Base-by-base conservation (phyloP, 208 protist genomes). In the Acanthamoeba rhysodes region DNA sequence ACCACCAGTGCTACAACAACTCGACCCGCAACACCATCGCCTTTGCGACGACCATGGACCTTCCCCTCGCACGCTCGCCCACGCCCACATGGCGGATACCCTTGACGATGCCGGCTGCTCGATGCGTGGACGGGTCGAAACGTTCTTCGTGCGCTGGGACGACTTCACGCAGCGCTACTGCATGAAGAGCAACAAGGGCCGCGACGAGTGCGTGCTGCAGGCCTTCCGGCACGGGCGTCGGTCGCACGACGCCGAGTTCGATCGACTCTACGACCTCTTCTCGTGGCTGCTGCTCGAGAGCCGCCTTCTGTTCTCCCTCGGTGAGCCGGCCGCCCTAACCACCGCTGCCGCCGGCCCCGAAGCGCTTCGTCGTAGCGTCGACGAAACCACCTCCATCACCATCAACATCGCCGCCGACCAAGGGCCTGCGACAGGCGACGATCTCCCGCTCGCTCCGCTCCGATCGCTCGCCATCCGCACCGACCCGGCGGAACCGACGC, bases 191-290 rank as follows among this genome's bases (percentile, higher is more conserved):
- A 85, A 85, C 78, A 85, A 85, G 78, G 78, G 78, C 48, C 78
- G 78, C 78, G 78, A 85, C n/a, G 78, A 85, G 78, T 85, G 78
- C 50, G n/a, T 85, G 27, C 78, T 85, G 78, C 78, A 85, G 78
- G 78, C 78, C 50, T 85, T 85, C n/a, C 78, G 78, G 20, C 78
- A 85, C 24, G 78, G 78, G 2, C 78, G 78, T 16, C 78, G 78
- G n/a, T 45, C 78, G 16, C 78, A 85, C 45, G 78, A 85, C n/a
- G 78, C 78, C 48, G 78, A 85, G 78, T 85, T 85, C 45, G 78
- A 85, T 59, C 78, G 37, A 2, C 78, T 85, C 50, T 37, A 57
- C 8, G 22, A 5, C 50, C 78, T 29, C 78, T 85, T 85, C 48
- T 5, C 78, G 37, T 59, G 48, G 37, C 37, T 85, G 4, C 78